Evolutionary conservation across 73 alveolate species (phyloP), one percentile per base, ranked within the genome.

Genomic region (Stentor roeselii): DNA sequence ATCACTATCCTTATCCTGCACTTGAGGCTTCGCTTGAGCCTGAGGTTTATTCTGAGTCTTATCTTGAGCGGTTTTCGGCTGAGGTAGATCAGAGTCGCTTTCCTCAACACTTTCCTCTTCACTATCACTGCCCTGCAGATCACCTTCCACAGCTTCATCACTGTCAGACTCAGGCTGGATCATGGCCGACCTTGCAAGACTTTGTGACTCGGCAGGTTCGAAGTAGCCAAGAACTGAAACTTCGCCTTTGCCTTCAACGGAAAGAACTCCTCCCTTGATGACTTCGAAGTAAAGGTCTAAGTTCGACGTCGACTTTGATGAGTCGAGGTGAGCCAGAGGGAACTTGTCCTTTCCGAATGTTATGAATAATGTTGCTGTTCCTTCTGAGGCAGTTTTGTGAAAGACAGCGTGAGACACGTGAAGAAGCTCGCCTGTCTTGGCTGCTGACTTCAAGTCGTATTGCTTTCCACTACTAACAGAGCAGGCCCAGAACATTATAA

Each of bases 401-500:
- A 50, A 21, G 21, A 50, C 67, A 11, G 67, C 67, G 21, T 50
- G 67, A 50, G 67, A 50, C 6, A 50, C 67, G 67, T 50, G 67
- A 11, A 50, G 67, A 21, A 50, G 67, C 21, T 50, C 67, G 67
- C 67, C 67, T 50, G 6, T 50, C 21, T 50, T 50, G 67, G 67
- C 67, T 50, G 6, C 67, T 11, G 67, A 50, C 30, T 21, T 50
- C 30, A 50, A 21, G 67, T 50, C 67, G 67, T 11, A 50, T 6
- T 21, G 6, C 21, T 50, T 50, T 11, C 67, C 67, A 50, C 67
- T 21, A 50, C 67, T 50, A 50, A 50, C 21, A 11, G 67, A 50
- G 67, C 67, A 50, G 67, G 67, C 67, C 67, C 67, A 50, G 21
- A 50, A 50, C 67, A 50, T 50, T 50, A 50, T 50, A 50, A 50